Percentiles rank a stretch among this genome's conserved stretches.
These are phyloP conservation scores for Diplodia scrobiculata DNA, from an alignment of 2,329 filamentous ascomycete genomes.

Conservation along the genomic window DNA sequence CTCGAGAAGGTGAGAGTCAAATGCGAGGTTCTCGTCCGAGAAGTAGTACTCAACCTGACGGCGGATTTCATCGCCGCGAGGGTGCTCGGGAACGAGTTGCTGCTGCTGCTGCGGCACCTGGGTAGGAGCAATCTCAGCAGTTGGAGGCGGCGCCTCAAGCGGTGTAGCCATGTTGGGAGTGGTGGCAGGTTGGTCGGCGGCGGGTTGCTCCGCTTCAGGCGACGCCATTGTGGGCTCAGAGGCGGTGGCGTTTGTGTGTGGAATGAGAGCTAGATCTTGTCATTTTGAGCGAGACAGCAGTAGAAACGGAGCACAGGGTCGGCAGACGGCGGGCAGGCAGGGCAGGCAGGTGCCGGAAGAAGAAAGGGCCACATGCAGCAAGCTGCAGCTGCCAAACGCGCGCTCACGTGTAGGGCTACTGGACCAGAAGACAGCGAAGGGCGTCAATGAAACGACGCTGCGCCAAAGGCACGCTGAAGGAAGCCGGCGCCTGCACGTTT, in stretches of 20 bases:
- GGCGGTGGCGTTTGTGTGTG: not conserved
- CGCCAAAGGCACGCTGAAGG: slow-evolving; percentile 2
- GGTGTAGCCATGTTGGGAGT: not conserved
- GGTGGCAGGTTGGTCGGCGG: not conserved
- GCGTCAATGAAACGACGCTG: not conserved
- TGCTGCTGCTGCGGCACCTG: not conserved
- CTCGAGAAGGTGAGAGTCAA: slow-evolving; percentile 49
- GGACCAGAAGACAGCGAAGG: not conserved
- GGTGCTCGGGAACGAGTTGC: slow-evolving; percentile 30
- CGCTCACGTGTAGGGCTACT: not conserved
- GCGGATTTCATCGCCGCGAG: slow-evolving; percentile 32
- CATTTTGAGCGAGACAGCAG: not conserved
- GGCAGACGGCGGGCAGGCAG: not conserved
- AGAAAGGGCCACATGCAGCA: slow-evolving; percentile 10
- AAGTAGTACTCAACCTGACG: slow-evolving; percentile 55
- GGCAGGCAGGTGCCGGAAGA: not conserved
- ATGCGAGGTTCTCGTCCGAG: slow-evolving; percentile 51
- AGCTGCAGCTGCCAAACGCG: not conserved
- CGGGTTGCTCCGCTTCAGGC: not conserved
- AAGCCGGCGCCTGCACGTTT: not conserved
- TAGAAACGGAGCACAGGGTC: not conserved
- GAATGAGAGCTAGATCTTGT: too few species aligned
- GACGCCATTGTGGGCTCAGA: not conserved
- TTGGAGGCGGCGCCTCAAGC: not conserved
- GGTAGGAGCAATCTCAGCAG: not conserved